Conservation (phyloP, 495 filamentous ascomycete species). For the Neurospora hispaniola region DNA sequence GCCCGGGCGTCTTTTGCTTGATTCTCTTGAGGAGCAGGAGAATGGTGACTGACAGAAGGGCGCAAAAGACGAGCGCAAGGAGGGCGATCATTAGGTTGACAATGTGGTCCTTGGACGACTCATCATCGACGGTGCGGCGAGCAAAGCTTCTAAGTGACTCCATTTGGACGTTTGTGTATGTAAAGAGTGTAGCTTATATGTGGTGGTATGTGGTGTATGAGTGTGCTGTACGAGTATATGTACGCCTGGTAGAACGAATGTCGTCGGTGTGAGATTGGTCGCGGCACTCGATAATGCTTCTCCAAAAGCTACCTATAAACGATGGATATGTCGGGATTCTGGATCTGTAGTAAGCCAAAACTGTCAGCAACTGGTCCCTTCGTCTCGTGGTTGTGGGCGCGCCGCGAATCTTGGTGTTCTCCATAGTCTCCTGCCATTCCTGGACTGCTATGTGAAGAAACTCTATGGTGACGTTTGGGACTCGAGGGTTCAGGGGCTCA, state of each 20-base stretch:
- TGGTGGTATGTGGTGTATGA: background rate
- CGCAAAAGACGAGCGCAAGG: slow-evolving; percentile 62
- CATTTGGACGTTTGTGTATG: slow-evolving; percentile 27
- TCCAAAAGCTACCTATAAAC: background rate
- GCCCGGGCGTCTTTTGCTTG: slow-evolving; percentile 20
- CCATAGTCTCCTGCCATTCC: background rate
- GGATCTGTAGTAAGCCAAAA: background rate
- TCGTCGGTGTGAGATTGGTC: background rate
- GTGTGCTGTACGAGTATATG: background rate
- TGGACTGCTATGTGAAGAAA: background rate
- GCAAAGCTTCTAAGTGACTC: slow-evolving; percentile 38
- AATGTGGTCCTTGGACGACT: slow-evolving; percentile 38
- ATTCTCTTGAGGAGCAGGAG: slow-evolving; percentile 62
- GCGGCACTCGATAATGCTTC: background rate
- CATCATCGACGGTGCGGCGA: slow-evolving; percentile 36
- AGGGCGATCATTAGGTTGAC: slow-evolving; percentile 71
- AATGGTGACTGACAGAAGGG: slow-evolving; percentile 50
- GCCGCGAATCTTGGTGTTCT: background rate
- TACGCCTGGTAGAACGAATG: background rate
- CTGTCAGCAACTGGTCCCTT: background rate
- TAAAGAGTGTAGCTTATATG: background rate
- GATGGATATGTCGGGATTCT: background rate
- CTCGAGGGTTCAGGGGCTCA: background rate
- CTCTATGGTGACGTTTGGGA: background rate
- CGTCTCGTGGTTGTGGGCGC: background rate